phyloP scores from a whole-genome alignment of 1,139 yeast genomes.

The Neolecta irregularis region DNA sequence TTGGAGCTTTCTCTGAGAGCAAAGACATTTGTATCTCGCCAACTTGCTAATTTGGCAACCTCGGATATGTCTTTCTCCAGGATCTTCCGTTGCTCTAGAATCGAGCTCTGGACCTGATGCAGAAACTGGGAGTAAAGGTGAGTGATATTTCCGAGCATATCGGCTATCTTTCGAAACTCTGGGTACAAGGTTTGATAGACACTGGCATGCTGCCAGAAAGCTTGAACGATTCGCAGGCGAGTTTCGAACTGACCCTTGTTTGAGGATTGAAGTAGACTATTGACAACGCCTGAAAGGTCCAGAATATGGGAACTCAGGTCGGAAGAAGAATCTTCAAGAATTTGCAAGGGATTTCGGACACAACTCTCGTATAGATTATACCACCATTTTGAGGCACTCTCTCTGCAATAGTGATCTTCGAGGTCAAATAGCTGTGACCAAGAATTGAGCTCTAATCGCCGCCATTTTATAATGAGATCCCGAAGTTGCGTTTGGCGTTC shows the following conservation, averaged over 20 bases:
- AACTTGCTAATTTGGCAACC: slow-evolving; percentile 74
- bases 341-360: slow-evolving; percentile 19
- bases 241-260: slow-evolving; percentile 40
- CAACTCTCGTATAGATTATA: slow-evolving; percentile 71
- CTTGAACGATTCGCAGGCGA: slow-evolving; percentile 44
- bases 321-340: slow-evolving; percentile 18
- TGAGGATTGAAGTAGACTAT: slow-evolving; percentile 59
- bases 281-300: slow-evolving; percentile 51
- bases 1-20: slow-evolving; percentile 89
- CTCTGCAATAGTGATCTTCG: slow-evolving; percentile 44
- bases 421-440: slow-evolving; percentile 65
- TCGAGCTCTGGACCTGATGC: slow-evolving; percentile 32
- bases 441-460: slow-evolving; percentile 67
- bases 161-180: slow-evolving; percentile 17
- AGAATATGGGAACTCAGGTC: slow-evolving; percentile 25
- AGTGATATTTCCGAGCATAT: slow-evolving; percentile 46
- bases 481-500: slow-evolving; percentile 44
- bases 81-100: slow-evolving; percentile 34
- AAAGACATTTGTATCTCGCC: slow-evolving; percentile 92
- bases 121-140: slow-evolving; percentile 53
- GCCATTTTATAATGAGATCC: slow-evolving; percentile 68
- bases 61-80: slow-evolving; percentile 73
- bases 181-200: neutral
- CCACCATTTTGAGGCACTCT: slow-evolving; percentile 71
- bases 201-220: slow-evolving; percentile 10